Evolutionary conservation across 106 monocot genomes (phyloP).

Genomic region (Hemerocallis citrina): DNA sequence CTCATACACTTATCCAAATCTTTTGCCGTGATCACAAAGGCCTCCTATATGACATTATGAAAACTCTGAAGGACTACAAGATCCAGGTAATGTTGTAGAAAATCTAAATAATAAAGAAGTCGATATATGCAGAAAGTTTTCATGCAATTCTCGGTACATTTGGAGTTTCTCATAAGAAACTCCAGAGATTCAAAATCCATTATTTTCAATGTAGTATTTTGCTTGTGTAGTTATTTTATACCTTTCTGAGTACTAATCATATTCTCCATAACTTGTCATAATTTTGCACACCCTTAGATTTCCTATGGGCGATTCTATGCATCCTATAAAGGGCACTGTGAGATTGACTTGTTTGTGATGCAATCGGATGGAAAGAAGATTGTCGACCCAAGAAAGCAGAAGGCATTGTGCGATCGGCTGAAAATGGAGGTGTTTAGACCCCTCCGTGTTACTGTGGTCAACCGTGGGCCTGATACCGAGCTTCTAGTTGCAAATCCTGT

Average conservation of each 20-base stretch:
- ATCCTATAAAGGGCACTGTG: conserved; percentile 33
- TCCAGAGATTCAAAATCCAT: no score
- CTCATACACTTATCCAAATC: conserved; percentile 77
- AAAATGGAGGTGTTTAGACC: conserved; percentile 59
- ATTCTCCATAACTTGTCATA: neutral
- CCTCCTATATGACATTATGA: conserved; percentile 83
- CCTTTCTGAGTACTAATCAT: neutral
- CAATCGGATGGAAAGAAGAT: conserved; percentile 89
- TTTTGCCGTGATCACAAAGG: conserved; percentile 72
- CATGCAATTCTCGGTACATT: no score
- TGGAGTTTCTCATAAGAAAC: no score
- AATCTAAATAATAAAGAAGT: no score
- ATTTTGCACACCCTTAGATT: conserved; percentile 30
- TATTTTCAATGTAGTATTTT: no score
- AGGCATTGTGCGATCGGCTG: conserved; percentile 47
- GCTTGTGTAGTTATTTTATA: neutral
- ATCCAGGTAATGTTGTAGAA: conserved; percentile 91
- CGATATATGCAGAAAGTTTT: neutral
- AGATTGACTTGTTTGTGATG: conserved; percentile 83
- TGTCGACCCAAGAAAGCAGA: conserved; percentile 51
- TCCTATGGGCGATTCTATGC: conserved; percentile 82
- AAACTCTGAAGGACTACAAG: conserved; percentile 79
- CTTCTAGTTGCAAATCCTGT: conserved; percentile 89
- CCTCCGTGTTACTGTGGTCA: conserved; percentile 46
- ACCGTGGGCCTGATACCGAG: conserved; percentile 73